Conservation (phyloP, 1,139 yeast genomes). For the Wickerhamiella pararugosa region DNA sequence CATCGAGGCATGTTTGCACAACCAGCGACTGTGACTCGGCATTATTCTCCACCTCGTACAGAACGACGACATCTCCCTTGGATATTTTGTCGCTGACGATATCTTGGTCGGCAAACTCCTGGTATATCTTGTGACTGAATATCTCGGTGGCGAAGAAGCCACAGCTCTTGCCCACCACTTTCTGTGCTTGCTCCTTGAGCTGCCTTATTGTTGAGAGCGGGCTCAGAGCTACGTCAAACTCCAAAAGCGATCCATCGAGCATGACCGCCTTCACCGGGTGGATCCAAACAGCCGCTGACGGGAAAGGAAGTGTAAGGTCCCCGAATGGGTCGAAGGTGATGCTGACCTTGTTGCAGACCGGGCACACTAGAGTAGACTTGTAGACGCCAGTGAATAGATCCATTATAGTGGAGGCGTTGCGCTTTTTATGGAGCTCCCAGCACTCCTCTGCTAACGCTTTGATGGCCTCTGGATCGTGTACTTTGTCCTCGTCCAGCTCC, state of each 20-base stretch:
- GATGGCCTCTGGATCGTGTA: conserved; percentile 40
- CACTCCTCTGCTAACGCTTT: conserved; percentile 51
- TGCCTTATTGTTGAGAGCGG: conserved; percentile 53
- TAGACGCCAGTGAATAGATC: conserved; percentile 86
- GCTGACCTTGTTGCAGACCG: conserved; percentile 65
- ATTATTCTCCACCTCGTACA: conserved; percentile 35
- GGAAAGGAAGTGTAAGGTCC: conserved; percentile 81
- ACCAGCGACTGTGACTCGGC: not conserved
- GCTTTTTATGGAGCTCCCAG: conserved; percentile 63
- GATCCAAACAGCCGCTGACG: conserved; percentile 62
- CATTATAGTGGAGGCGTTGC: conserved; percentile 75
- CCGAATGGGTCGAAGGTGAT: conserved; percentile 90
- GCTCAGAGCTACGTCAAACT: conserved; percentile 42
- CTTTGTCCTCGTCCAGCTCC: conserved; percentile 49
- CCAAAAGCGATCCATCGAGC: conserved; percentile 33
- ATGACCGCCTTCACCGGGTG: conserved; percentile 52
- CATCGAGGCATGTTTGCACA: not conserved
- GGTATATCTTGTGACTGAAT: conserved; percentile 53
- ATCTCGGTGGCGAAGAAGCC: conserved; percentile 53
- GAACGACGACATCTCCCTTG: conserved; percentile 46
- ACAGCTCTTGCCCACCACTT: conserved; percentile 32
- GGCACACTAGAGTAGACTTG: conserved; percentile 80
- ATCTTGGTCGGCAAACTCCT: conserved; percentile 48
- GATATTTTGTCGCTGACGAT: conserved; percentile 56
- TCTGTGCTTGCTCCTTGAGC: conserved; percentile 44